Base-by-base conservation (phyloP, 2,329 filamentous ascomycete genomes). In the Didymella glomerata region DNA sequence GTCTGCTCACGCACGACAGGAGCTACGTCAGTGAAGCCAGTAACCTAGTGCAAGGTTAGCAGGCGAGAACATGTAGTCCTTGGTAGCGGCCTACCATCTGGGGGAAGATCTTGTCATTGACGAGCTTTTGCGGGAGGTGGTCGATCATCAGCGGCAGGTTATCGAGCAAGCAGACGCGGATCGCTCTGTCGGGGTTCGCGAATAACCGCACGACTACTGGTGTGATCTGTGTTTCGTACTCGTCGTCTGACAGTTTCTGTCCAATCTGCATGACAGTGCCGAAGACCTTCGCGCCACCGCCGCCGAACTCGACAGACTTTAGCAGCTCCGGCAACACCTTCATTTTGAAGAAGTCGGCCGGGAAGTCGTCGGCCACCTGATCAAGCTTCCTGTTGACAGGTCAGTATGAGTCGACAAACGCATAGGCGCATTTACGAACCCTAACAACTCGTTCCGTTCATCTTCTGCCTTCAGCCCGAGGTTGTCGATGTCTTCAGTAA, bases 291-390 rank as follows among this genome's bases (percentile, higher is more conserved):
- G 94, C 91, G 0, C 95, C 95, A 27, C 95, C 95, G 11, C 94
- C 95, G 8, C 95, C 95, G 76, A 97, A 99, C 72, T 99, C 95
- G n/a, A 98, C 93, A 0, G 93, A 97, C 74, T 98, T 99, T n/a
- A 99, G 84, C 28, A 99, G 82, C 74, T 99, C 95, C 0, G 95
- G 95, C 9, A 99, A 83, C 3, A 99, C 88, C 73, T 98, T 99
- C 85, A 96, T 91, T 75, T 96, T 96, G 83, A 98, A 97, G 77
- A 97, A 99, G 60, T 98, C 95, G 73, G 97, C 94, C 0, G 95
- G 95, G 62, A 98, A 97, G 76, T 99, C 93, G 66, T 97, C 92
- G 0, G 92, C 90, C 5, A 97, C 84, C 60, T 90, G 85, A 66
- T 96, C 92, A 6, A 99, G 85, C 70, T 96, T 92, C 66, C 82